Conservation (phyloP, 1,139 yeast genomes). For the Meyerozyma carpophila region DNA sequence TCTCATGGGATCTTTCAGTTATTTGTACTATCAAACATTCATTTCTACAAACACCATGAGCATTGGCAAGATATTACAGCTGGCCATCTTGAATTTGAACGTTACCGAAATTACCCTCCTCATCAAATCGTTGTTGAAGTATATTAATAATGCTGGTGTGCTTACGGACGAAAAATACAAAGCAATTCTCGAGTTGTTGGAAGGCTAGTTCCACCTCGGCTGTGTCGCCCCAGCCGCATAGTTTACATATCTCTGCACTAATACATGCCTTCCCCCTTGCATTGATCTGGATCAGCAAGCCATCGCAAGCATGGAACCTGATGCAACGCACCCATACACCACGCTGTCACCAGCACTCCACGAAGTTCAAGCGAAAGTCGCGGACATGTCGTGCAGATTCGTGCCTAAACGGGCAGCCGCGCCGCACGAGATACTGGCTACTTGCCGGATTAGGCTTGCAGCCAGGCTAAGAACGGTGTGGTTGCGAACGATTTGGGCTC, state of each 20-base stretch:
- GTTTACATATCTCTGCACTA: background rate
- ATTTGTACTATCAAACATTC: conserved; percentile 88
- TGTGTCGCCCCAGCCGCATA: background rate
- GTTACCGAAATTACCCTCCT: conserved; percentile 63
- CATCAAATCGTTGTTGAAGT: conserved; percentile 55
- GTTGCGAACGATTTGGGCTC: background rate
- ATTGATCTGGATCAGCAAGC: background rate
- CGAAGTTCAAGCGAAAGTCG: background rate
- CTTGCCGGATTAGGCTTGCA: background rate
- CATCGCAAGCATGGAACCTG: background rate
- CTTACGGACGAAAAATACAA: conserved; percentile 29
- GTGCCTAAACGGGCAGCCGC: background rate
- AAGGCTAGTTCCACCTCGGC: conserved; percentile 5
- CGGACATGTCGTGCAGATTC: background rate
- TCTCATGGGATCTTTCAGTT: conserved; percentile 93
- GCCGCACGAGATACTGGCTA: conserved; percentile 1
- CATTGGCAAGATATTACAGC: conserved; percentile 68
- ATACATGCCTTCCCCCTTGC: background rate
- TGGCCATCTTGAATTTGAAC: conserved; percentile 67
- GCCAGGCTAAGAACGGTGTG: background rate
- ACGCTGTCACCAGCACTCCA: background rate
- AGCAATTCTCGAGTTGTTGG: conserved; percentile 24
- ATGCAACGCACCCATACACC: background rate
- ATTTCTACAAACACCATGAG: conserved; percentile 68
- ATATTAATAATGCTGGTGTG: conserved; percentile 53